These are phyloP conservation scores for Tylopilus plumbeoviolaceoides DNA, from an alignment of 768 basidiomycete genomes.

Conservation along the genomic window DNA sequence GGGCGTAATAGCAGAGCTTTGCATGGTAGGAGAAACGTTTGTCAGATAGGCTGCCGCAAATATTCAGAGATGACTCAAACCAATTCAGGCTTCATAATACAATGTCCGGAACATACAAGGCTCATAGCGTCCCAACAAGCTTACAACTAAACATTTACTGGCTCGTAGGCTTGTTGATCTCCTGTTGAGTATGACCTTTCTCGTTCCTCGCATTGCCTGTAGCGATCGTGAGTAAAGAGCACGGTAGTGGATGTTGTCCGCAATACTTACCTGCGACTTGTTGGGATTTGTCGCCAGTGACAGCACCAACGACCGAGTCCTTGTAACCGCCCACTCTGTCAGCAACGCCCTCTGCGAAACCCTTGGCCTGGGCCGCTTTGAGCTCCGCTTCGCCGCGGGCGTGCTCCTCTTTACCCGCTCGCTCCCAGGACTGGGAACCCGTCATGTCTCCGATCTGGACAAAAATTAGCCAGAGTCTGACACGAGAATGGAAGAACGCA, in stretches of 20 bases:
- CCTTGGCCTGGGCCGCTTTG: slow-evolving; percentile 45
- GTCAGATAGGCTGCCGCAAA: background rate
- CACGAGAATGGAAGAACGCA: slow-evolving; percentile 5
- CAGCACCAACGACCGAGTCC: slow-evolving; percentile 50
- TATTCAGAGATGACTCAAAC: background rate
- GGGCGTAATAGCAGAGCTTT: slow-evolving; percentile 39
- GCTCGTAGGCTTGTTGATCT: slow-evolving; percentile 39
- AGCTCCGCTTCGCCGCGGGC: slow-evolving; percentile 44
- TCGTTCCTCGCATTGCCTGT: slow-evolving; percentile 51
- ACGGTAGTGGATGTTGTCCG: fast-evolving
- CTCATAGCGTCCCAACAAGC: background rate
- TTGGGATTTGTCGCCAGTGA: slow-evolving; percentile 54
- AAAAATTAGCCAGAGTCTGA: background rate
- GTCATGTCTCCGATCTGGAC: slow-evolving; percentile 39
- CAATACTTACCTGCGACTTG: slow-evolving; percentile 40
- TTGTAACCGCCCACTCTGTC: slow-evolving; percentile 49
- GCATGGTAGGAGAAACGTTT: background rate
- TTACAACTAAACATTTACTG: background rate
- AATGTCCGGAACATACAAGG: background rate
- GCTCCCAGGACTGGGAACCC: slow-evolving; percentile 40
- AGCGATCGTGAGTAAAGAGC: background rate
- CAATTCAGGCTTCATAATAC: background rate
- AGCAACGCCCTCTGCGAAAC: slow-evolving; percentile 44
- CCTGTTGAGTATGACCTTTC: slow-evolving; percentile 53
- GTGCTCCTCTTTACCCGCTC: slow-evolving; percentile 50